Percentiles rank a stretch among this genome's conserved stretches.
Conservation (phyloP, 1,284 basidiomycete species). For the Tylopilus orsonianus region DNA sequence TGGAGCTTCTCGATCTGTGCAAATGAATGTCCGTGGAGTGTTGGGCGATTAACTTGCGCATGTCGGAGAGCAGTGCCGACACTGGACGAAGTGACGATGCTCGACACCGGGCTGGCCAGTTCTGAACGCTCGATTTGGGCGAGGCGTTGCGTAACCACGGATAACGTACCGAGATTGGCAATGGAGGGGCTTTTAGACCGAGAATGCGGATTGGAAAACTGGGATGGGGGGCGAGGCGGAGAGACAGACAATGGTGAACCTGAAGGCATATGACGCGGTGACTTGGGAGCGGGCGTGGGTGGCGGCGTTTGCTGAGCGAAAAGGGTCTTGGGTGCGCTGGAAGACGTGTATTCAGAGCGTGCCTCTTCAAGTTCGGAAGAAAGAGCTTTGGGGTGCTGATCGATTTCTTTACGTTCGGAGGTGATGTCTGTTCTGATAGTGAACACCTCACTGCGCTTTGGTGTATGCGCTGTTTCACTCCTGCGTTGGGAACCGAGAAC, state of each 20-base stretch:
- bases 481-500: slow-evolving; percentile 45
- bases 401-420: background rate
- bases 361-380: slow-evolving; percentile 20
- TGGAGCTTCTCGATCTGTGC: slow-evolving; percentile 28
- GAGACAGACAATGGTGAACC: slow-evolving; percentile 23
- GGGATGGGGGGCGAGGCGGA: slow-evolving; percentile 30
- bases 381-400: slow-evolving; percentile 4
- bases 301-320: slow-evolving; percentile 14
- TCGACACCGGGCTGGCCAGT: slow-evolving; percentile 23
- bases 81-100: slow-evolving; percentile 27
- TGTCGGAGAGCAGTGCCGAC: slow-evolving; percentile 30
- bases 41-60: slow-evolving; percentile 22
- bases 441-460: slow-evolving; percentile 6
- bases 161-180: slow-evolving; percentile 46
- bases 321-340: slow-evolving; percentile 19
- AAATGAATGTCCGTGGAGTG: slow-evolving; percentile 20
- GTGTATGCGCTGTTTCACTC: background rate
- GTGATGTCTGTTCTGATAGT: slow-evolving; percentile 22
- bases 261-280: slow-evolving; percentile 10
- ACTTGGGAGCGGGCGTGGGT: slow-evolving; percentile 29
- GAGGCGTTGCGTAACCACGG: slow-evolving; percentile 52
- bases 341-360: slow-evolving; percentile 32
- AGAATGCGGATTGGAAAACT: slow-evolving; percentile 26
- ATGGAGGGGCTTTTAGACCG: slow-evolving; percentile 50
- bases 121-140: slow-evolving; percentile 43